Percentiles rank a stretch among this genome's conserved stretches.
Evolutionary conservation across 2,329 filamentous ascomycete genomes (phyloP).

Genomic region (Bipolaris sorokiniana): DNA sequence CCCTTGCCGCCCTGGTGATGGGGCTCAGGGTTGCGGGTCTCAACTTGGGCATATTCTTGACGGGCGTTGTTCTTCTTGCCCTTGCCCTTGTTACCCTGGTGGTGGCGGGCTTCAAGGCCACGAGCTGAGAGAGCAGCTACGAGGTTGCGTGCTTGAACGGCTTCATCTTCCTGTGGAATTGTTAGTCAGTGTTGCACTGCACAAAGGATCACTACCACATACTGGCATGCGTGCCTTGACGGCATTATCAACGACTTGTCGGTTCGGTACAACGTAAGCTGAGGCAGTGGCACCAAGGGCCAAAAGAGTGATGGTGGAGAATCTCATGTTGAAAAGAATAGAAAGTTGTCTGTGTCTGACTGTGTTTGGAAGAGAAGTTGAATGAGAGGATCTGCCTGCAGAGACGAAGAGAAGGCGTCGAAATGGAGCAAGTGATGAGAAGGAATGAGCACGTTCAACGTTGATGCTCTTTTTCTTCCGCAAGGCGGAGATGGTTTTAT

Average conservation of each 20-base stretch:
- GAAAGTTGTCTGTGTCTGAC: constrained; percentile 9
- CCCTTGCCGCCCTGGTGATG: constrained; percentile 17
- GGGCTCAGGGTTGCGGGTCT: constrained; percentile 4
- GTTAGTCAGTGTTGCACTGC: constrained; percentile 12
- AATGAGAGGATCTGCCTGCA: constrained; percentile 40
- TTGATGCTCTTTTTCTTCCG: constrained; percentile 28
- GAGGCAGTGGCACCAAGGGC: constrained; percentile 41
- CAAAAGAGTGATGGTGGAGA: constrained; percentile 38
- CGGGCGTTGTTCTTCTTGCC: constrained; percentile 11
- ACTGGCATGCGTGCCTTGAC: constrained; percentile 38
- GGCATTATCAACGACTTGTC: constrained; percentile 26
- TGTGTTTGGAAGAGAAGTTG: constrained; percentile 15
- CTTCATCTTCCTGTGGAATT: constrained; percentile 31
- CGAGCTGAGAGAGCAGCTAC: constrained; percentile 31
- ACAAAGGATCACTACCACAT: constrained; percentile 10
- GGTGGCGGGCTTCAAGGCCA: constrained; percentile 24
- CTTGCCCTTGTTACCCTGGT: constrained; percentile 19
- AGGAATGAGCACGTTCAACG: constrained; percentile 45
- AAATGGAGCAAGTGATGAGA: constrained; percentile 39
- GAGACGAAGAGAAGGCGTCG: constrained; percentile 34
- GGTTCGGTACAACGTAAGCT: constrained; percentile 43
- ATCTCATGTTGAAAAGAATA: constrained; percentile 36
- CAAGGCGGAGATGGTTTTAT: constrained; percentile 35
- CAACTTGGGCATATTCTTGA: neutral
- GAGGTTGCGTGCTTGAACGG: constrained; percentile 26